A percentile compares a stretch with the other conserved stretches of the same genome.
Conservation (phyloP, 179 eudicot species). For the Silene vulgaris region DNA sequence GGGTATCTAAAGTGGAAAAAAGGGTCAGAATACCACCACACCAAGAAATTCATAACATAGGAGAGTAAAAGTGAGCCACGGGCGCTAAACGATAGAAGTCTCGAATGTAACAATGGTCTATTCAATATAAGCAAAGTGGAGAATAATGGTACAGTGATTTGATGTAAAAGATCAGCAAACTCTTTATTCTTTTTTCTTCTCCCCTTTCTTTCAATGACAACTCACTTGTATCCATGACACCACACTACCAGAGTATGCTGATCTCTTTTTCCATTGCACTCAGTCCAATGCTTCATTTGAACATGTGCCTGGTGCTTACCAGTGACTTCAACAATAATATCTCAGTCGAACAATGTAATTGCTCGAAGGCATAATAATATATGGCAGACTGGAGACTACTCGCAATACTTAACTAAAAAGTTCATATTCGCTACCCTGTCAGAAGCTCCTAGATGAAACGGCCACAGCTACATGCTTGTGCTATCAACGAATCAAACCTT, state of each 20-base stretch:
- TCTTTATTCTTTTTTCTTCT: neutral
- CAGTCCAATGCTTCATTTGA: neutral
- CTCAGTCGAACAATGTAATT: slow-evolving; percentile 1
- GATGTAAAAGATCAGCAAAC: neutral
- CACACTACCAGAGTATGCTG: neutral
- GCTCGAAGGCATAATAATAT: neutral
- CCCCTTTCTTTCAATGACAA: neutral
- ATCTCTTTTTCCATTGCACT: neutral
- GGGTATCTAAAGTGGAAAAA: neutral
- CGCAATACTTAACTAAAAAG: neutral
- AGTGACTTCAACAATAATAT: neutral
- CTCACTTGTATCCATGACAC: slow-evolving; percentile 4
- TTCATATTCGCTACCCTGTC: neutral
- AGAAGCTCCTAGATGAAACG: neutral
- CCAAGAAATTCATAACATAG: slow-evolving; percentile 2
- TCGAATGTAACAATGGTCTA: neutral
- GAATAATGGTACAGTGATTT: neutral
- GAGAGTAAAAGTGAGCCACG: neutral
- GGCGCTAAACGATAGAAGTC: neutral
- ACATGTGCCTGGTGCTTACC: neutral
- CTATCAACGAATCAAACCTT: neutral
- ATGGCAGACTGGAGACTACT: neutral
- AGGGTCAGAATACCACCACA: neutral
- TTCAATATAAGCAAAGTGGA: neutral
- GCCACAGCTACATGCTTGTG: neutral